Conservation (phyloP, 768 basidiomycete genomes). For the Cyclocybe aegerita region DNA sequence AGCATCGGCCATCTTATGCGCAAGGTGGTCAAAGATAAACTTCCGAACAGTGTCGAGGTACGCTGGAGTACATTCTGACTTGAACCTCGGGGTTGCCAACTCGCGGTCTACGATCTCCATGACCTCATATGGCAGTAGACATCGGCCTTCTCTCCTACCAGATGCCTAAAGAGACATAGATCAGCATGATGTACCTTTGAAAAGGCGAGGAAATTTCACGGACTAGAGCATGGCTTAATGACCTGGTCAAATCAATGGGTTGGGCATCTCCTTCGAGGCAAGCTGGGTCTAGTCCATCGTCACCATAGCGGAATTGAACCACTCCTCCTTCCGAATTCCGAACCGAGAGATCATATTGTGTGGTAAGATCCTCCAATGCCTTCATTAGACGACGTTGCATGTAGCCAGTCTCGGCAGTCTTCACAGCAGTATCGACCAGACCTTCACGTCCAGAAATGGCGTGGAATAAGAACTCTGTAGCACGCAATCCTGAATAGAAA, state of each 20-base stretch:
- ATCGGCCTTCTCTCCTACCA: constrained; percentile 54
- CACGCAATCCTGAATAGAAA: constrained; percentile 88
- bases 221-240: constrained; percentile 84
- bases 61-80: constrained; percentile 66
- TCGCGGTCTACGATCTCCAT: constrained; percentile 67
- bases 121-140: constrained; percentile 87
- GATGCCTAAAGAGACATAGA: constrained; percentile 48
- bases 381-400: constrained; percentile 99
- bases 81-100: constrained; percentile 56
- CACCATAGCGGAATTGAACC: constrained; percentile 96
- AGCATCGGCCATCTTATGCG: constrained; percentile 59
- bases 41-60: constrained; percentile 68
- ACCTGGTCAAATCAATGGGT: constrained; percentile 86
- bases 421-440: constrained; percentile 98
- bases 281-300: constrained; percentile 96
- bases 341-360: constrained; percentile 94
- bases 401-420: constrained; percentile 99
- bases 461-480: constrained; percentile 98
- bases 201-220: constrained; percentile 14
- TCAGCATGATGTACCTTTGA: neutral
- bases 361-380: constrained; percentile 94
- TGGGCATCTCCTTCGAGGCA: constrained; percentile 94
- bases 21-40: constrained; percentile 72
- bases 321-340: constrained; percentile 93
- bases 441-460: constrained; percentile 99